Evolutionary conservation across 2,329 filamentous ascomycete genomes (phyloP), one percentile per base, ranked within the genome.

Genomic region (Penicillium glabrum): DNA sequence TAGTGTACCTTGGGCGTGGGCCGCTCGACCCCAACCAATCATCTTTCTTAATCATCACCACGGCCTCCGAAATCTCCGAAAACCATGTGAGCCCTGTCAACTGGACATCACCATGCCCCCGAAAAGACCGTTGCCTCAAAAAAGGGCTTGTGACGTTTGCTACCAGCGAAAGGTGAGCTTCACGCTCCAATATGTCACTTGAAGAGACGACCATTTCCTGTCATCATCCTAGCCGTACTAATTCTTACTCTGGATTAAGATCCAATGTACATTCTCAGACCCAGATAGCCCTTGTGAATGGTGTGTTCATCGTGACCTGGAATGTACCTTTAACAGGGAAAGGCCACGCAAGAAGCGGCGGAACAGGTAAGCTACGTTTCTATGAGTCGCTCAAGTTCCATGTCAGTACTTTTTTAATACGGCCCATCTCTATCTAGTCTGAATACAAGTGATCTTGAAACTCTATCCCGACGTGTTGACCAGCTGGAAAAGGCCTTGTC

Each of bases 321-420:
- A 62, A 39, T 64, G 61, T 33, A 64, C 61, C 2, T 64, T 64
- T 10, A 24, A 59, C 1, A 54, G 61, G 27, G 60, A 56, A 5
- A 57, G 41, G 11, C 61, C 60, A 7, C 51, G 29, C 11, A 64
- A 59, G 45, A 64, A 56, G 47, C 46, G 31, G 41, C 47, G 49
- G 24, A 50, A 26, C 16, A 59, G 55, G 61, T 64, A 2, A 41
- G n/a, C n/a, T 6, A 13, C 19, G 13, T 26, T n/a, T 29, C 8
- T 0, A 33, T 1, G 14, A 16, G 31, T 11, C 31, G 31, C 31
- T 33, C 1, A 33, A 33, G 31, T 5, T 33, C 5, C 14, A 6
- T 16, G 1, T 7, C 31, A 33, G 31, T 16, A 14, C 13, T 33
- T 1, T 7, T 16, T 2, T 1, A 4, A 24, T 39, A 14, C 23